Conservation (phyloP, 176 grass and related monocot genomes). For the Phoenix dactylifera region DNA sequence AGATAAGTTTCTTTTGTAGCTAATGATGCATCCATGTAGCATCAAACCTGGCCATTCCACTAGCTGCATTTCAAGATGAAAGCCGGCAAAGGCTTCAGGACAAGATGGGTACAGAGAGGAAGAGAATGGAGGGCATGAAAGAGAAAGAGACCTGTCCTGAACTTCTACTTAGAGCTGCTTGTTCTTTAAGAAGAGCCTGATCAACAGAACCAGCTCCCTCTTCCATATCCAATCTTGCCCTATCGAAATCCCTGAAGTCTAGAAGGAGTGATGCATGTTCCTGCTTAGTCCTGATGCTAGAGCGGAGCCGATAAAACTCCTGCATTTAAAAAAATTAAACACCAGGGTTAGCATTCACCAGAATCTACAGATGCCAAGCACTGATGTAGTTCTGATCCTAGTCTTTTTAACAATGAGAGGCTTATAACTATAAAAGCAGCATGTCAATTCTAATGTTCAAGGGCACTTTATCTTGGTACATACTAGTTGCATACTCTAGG, state of each 20-base stretch:
- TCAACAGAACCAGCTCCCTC: slow-evolving; percentile 41
- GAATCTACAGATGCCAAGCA: too few species aligned
- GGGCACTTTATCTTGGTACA: too few species aligned
- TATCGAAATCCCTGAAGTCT: slow-evolving; percentile 95
- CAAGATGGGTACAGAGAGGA: neutral
- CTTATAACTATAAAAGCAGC: too few species aligned
- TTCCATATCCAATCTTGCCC: slow-evolving; percentile 72
- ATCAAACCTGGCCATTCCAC: too few species aligned
- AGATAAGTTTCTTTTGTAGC: too few species aligned
- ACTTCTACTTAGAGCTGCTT: slow-evolving; percentile 64
- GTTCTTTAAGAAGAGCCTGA: slow-evolving; percentile 81
- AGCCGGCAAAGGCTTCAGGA: neutral
- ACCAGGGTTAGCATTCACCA: too few species aligned
- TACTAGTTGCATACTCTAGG: too few species aligned
- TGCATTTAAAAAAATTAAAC: slow-evolving; percentile 8
- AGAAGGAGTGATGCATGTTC: slow-evolving; percentile 84
- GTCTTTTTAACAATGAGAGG: too few species aligned
- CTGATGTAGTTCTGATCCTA: too few species aligned
- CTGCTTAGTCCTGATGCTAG: slow-evolving; percentile 77
- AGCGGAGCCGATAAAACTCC: slow-evolving; percentile 91
- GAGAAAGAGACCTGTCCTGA: slow-evolving; percentile 60
- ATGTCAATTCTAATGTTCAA: too few species aligned
- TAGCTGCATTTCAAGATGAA: neutral
- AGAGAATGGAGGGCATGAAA: neutral
- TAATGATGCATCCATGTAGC: too few species aligned